These are phyloP conservation scores for Ogataea chonburiensis DNA, from an alignment of 805 yeast species.

Conservation along the genomic window DNA sequence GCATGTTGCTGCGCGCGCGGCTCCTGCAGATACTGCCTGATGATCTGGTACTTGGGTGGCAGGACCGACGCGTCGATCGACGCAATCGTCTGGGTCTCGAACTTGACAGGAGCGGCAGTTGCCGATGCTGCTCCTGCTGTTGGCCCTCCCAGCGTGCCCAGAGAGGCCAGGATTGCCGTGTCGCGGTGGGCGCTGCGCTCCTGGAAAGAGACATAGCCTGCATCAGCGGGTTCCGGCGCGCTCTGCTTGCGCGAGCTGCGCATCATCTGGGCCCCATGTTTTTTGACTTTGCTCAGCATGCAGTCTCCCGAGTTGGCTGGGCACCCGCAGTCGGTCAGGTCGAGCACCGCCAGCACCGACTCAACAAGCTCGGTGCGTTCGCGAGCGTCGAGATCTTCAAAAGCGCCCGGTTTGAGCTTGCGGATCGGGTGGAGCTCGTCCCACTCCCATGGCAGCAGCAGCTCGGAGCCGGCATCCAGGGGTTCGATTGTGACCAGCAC, in stretches of 20 bases:
- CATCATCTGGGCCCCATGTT: slow-evolving; percentile 56
- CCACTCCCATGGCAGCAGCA: slow-evolving; percentile 89
- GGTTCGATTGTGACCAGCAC: slow-evolving; percentile 55
- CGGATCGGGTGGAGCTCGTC: slow-evolving; percentile 73
- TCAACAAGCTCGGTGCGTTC: slow-evolving; percentile 57
- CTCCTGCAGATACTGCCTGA: slow-evolving; percentile 18
- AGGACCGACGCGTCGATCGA: slow-evolving; percentile 17
- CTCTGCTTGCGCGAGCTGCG: slow-evolving; percentile 56
- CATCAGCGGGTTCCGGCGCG: slow-evolving; percentile 31
- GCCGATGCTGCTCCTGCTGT: slow-evolving; percentile 1
- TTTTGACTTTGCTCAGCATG: slow-evolving; percentile 57
- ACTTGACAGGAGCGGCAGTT: slow-evolving; percentile 1
- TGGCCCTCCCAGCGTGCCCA: slow-evolving; percentile 10
- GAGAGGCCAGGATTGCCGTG: slow-evolving; percentile 13
- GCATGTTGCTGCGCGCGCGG: slow-evolving; percentile 2
- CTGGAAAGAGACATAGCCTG: slow-evolving; percentile 33
- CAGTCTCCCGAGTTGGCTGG: slow-evolving; percentile 56
- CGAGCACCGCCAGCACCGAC: slow-evolving; percentile 60
- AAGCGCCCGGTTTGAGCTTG: slow-evolving; percentile 46
- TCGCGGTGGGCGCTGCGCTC: slow-evolving; percentile 31
- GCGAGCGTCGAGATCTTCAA: slow-evolving; percentile 53
- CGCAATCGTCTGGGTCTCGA: slow-evolving; percentile 10
- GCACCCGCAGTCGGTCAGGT: slow-evolving; percentile 58
- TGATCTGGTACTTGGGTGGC: slow-evolving; percentile 26
- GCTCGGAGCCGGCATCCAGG: slow-evolving; percentile 64